Percentiles rank a stretch among this genome's conserved stretches.
Evolutionary conservation across 306 rosid species (phyloP).

Genomic region (Hippophae tibetana): DNA sequence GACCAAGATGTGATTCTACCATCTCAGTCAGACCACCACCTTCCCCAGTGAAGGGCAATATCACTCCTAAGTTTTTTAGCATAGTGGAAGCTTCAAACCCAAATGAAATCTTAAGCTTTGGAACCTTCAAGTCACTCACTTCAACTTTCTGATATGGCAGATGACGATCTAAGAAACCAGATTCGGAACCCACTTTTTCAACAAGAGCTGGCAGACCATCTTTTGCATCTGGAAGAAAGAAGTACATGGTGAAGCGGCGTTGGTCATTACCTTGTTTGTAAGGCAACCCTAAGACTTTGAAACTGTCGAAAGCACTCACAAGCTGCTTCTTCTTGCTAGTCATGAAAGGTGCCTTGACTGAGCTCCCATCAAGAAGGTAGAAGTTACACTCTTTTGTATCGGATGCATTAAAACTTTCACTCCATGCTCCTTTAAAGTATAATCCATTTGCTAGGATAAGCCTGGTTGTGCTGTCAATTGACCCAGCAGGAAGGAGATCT

Average conservation of each 20-base stretch:
- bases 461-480: not conserved
- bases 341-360: constrained; percentile 21
- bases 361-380: constrained; percentile 14
- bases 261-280: not conserved
- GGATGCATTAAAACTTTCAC: not conserved
- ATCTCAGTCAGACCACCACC: constrained; percentile 2
- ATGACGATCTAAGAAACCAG: not conserved
- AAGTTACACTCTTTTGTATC: not conserved
- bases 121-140: not conserved
- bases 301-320: not conserved
- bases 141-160: not conserved
- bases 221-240: constrained; percentile 6
- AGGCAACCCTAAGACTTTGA: constrained; percentile 9
- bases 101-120: constrained; percentile 5
- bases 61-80: not conserved
- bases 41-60: not conserved
- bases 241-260: not conserved
- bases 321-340: not conserved
- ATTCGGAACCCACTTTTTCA: not conserved
- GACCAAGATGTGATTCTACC: constrained; percentile 4
- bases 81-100: constrained; percentile 2
- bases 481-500: not conserved
- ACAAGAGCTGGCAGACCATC: constrained; percentile 4
- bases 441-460: constrained; percentile 21
- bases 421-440: constrained; percentile 29